These are phyloP conservation scores for Kodamaea neixiangensis DNA, from an alignment of 805 yeast genomes.

Conservation along the genomic window DNA sequence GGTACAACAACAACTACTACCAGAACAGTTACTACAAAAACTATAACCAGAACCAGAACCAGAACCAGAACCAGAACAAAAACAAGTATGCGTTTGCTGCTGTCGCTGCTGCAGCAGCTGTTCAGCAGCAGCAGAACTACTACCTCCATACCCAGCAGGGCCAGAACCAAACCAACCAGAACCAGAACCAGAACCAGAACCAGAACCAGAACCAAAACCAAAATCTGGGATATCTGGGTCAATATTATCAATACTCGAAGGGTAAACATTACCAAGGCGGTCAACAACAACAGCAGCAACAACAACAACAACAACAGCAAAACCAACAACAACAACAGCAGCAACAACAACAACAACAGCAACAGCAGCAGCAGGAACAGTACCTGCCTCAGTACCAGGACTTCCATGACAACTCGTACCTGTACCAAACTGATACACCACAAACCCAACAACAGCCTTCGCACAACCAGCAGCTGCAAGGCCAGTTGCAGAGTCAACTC, in stretches of 20 bases:
- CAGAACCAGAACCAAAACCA: neutral
- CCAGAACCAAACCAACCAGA: neutral
- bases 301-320: conserved; percentile 9
- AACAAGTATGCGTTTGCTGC: conserved; percentile 30
- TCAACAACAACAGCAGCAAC: conserved; percentile 10
- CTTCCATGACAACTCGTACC: neutral
- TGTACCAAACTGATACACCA: neutral
- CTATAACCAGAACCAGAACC: conserved; percentile 10
- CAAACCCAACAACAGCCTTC: conserved; percentile 2
- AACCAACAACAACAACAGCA: too few relatives aligned
- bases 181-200: conserved; percentile 3
- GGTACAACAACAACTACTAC: conserved; percentile 12
- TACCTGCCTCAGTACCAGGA: neutral
- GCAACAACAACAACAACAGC: conserved; percentile 14
- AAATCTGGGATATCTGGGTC: neutral
- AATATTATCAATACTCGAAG: neutral
- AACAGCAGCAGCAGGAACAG: neutral
- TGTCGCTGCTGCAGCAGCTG: conserved; percentile 35
- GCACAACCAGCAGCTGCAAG: neutral
- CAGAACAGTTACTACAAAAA: conserved; percentile 8
- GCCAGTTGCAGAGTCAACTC: conserved; percentile 2
- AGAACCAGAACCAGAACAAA: conserved; percentile 17
- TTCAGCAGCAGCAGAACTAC: conserved; percentile 26
- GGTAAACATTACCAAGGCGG: neutral
- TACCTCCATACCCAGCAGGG: conserved; percentile 13